phyloP scores from a whole-genome alignment of 495 filamentous ascomycete species.

The Penicillium ucsense region DNA sequence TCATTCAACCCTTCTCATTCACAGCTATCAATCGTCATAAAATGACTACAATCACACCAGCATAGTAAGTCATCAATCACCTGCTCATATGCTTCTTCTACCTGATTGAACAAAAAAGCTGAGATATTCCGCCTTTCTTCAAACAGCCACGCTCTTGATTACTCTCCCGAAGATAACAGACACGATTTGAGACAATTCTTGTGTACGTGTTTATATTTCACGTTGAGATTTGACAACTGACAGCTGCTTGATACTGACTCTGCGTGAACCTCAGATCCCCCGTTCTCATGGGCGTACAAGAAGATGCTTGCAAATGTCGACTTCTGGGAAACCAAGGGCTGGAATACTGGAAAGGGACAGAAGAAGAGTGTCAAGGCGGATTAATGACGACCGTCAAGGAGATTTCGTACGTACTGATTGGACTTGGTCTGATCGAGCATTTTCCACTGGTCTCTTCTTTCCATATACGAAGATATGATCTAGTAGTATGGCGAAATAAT shows the following conservation, averaged over 20 bases:
- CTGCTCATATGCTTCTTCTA: too few species aligned
- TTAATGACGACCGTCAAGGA: neutral
- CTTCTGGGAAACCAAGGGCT: conserved; percentile 31
- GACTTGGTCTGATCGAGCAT: neutral
- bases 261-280: conserved; percentile 14
- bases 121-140: neutral
- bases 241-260: neutral
- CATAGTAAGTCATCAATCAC: conserved; percentile 15
- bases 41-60: conserved; percentile 55
- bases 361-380: conserved; percentile 37
- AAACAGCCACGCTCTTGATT: conserved; percentile 37
- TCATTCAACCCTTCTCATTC: neutral
- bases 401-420: too few species aligned
- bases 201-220: conserved; percentile 6
- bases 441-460: neutral
- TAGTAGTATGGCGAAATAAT: too few species aligned
- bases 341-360: conserved; percentile 26
- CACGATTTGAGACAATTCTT: conserved; percentile 59
- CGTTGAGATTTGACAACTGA: too few species aligned
- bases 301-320: conserved; percentile 33
- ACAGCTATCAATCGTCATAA: conserved; percentile 53
- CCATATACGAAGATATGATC: neutral
- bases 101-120: too few species aligned
- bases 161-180: conserved; percentile 57
- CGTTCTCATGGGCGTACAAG: conserved; percentile 33